phyloP scores from a whole-genome alignment of 2,329 filamentous ascomycete species.

The Colletotrichum salicis region DNA sequence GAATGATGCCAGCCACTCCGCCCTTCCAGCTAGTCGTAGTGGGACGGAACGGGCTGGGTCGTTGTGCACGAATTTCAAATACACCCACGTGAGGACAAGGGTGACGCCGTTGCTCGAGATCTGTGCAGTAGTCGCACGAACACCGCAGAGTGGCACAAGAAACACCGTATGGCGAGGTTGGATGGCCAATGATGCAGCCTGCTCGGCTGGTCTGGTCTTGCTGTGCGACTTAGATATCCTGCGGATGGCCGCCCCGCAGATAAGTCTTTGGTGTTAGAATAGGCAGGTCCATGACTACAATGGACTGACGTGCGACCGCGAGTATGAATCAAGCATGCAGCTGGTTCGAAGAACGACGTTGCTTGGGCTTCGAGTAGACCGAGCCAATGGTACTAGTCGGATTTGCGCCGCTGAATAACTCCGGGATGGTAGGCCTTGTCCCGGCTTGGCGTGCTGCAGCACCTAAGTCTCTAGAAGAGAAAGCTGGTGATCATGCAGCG shows the following conservation, averaged over 20 bases:
- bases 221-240: not conserved
- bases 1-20: not conserved
- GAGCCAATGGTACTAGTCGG: no score
- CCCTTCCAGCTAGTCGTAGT: not conserved
- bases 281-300: not conserved
- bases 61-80: not conserved
- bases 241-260: not conserved
- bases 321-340: not conserved
- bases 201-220: not conserved
- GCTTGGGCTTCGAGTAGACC: not conserved
- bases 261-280: not conserved
- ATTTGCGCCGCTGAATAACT: not conserved
- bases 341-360: not conserved
- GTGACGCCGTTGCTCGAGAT: constrained; percentile 16
- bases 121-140: constrained; percentile 1
- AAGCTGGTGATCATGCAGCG: not conserved
- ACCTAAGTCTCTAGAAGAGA: not conserved
- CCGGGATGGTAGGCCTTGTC: not conserved
- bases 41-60: not conserved
- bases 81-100: constrained; percentile 8
- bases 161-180: not conserved
- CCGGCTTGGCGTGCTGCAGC: not conserved
- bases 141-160: not conserved
- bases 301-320: no score
- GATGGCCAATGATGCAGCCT: not conserved